Base-by-base conservation (phyloP, 2,329 filamentous ascomycete species). In the Clarireedia monteithiana region DNA sequence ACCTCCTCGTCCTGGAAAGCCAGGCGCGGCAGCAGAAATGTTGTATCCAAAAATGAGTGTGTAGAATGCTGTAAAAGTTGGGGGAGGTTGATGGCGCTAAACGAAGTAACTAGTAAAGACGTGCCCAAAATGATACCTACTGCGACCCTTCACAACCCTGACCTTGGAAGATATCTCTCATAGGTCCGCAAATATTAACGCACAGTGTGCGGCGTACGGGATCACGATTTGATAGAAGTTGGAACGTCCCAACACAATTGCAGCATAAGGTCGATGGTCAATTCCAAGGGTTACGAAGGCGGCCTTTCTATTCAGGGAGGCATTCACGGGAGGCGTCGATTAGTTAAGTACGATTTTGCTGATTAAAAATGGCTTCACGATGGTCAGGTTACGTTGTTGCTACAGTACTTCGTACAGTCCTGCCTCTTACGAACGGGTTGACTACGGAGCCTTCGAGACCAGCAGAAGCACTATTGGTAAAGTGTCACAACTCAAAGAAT, bases 1-100 rank as follows among this genome's bases (percentile, higher is more conserved):
- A 51, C 47, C 53, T 55, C 53, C 53, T 55, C 53, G 47, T 51
- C 53, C 53, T 55, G 54, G 54, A 48, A 36, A 36, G n/a, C 54
- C 54, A 53, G 54, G 54, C 54, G 54, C 49, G 54, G 49, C 23
- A 53, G 51, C n/a, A 47, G 40, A 52, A 52, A 47, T 47, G 34
- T 48, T 46, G 47, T 44, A 48, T 51, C 53, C 39, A 42, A 50
- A 51, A 55, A 51, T 36, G 53, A 55, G 53, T 51, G 53, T 50
- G 49, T 50, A 44, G 26, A 48, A 34, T 47, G 20, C 20, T 47
- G 15, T 34, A 20, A 48, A 50, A 55, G 53, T 44, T 50, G 30
- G 53, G 47, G 38, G 40, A 50, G 48, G 39, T 50, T 30, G 53
- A 55, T 50, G 27, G 53, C 53, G 48, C 53, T 55, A 55, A 51